Conservation (phyloP, 1,284 basidiomycete species). For the Ganoderma leucocontextum region DNA sequence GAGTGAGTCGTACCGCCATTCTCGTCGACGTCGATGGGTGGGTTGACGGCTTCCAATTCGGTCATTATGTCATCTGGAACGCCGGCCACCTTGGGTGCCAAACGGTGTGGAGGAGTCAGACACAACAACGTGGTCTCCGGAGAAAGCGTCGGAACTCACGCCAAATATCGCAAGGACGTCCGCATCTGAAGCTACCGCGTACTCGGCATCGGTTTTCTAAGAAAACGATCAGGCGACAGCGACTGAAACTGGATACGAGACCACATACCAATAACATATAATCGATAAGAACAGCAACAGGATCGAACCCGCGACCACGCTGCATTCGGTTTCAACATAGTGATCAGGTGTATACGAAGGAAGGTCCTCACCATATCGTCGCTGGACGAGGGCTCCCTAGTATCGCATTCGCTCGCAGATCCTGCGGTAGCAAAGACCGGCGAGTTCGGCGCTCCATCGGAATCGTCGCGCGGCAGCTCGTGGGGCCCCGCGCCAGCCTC, state of each 20-base stretch:
- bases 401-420: conserved; percentile 2
- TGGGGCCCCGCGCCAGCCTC: conserved; percentile 19
- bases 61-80: conserved; percentile 7
- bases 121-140: background rate
- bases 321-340: background rate
- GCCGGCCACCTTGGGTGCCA: background rate
- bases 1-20: background rate
- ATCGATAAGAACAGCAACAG: conserved; percentile 20
- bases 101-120: background rate
- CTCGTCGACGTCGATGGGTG: conserved; percentile 7
- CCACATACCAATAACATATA: conserved; percentile 21
- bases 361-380: background rate
- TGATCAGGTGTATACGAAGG: background rate
- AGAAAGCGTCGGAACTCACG: background rate
- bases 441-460: background rate
- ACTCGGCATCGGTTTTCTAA: conserved; percentile 1
- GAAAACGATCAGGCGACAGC: too few relatives aligned
- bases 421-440: background rate
- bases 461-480: conserved; percentile 5
- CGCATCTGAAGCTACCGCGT: conserved; percentile 8
- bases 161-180: conserved; percentile 8
- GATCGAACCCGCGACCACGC: conserved; percentile 4
- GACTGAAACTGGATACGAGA: too few relatives aligned
- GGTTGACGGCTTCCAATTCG: background rate
- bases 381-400: background rate